Conservation (phyloP, 495 filamentous ascomycete species). For the Neurospora sp. region DNA sequence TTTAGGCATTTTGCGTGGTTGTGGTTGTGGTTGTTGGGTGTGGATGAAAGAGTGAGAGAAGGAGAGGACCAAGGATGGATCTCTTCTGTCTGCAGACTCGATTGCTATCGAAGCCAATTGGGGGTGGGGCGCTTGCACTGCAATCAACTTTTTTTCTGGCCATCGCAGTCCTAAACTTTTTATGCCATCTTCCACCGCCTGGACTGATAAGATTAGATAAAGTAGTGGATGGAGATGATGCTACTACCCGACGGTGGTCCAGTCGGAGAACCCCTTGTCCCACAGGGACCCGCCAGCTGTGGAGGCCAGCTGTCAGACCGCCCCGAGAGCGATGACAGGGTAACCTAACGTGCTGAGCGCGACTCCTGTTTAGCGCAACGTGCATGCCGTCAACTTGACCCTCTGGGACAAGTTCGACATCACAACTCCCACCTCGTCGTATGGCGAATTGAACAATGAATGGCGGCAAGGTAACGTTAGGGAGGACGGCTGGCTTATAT, state of each 20-base stretch:
- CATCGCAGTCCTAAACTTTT: slow-evolving; percentile 14
- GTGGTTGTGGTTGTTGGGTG: neutral
- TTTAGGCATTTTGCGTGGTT: slow-evolving; percentile 51
- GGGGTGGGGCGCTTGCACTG: neutral
- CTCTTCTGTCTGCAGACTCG: neutral
- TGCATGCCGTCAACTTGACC: neutral
- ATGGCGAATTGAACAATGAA: slow-evolving; percentile 35
- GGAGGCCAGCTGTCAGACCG: neutral
- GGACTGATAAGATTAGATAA: slow-evolving; percentile 4
- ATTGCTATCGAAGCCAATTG: neutral
- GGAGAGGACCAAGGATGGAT: slow-evolving; percentile 4
- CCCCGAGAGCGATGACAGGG: neutral
- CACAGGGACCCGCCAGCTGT: neutral
- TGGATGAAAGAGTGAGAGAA: slow-evolving; percentile 2
- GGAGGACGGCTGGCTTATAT: slow-evolving; percentile 66
- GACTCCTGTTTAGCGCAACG: neutral
- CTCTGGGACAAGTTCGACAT: neutral
- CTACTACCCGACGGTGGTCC: neutral
- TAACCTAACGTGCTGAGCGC: neutral
- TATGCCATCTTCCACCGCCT: slow-evolving; percentile 18
- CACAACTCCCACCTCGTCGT: slow-evolving; percentile 5
- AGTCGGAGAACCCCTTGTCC: neutral
- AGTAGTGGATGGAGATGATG: neutral
- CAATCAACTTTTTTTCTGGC: neutral
- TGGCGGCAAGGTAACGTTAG: slow-evolving; percentile 35